Evolutionary conservation across 495 filamentous ascomycete genomes (phyloP).

Genomic region (Daldinia loculata): DNA sequence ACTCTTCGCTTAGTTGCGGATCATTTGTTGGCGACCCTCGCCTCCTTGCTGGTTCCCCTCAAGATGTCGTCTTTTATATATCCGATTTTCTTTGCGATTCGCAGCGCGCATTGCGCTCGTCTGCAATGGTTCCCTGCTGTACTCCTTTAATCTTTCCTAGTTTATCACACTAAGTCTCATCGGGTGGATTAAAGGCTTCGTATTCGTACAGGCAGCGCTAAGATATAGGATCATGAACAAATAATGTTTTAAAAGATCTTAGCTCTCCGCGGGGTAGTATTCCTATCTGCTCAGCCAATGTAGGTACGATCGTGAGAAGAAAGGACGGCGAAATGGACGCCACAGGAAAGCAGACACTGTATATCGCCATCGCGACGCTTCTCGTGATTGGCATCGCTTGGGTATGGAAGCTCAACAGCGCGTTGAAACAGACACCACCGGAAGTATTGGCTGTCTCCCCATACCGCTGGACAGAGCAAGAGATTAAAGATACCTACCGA

Average conservation of each 20-base stretch:
- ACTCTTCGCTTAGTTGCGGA: neutral
- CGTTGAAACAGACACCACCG: constrained; percentile 59
- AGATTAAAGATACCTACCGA: constrained; percentile 59
- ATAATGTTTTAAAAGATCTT: neutral
- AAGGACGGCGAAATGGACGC: constrained; percentile 30
- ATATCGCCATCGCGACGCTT: constrained; percentile 22
- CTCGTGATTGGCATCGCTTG: constrained; percentile 52
- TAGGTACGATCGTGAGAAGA: neutral
- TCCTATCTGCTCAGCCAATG: neutral
- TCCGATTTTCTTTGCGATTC: neutral
- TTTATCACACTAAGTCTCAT: neutral
- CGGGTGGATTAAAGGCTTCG: neutral
- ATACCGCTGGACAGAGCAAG: constrained; percentile 61
- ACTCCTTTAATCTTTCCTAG: neutral
- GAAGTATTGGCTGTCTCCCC: constrained; percentile 55
- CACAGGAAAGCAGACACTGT: constrained; percentile 7
- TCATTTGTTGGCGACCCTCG: neutral
- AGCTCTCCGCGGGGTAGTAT: neutral
- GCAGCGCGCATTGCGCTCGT: neutral
- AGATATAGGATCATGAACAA: neutral
- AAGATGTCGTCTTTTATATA: neutral
- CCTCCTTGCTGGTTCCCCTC: neutral
- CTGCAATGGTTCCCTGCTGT: neutral
- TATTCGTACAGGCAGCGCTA: neutral
- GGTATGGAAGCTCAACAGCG: constrained; percentile 61